Percentiles rank a stretch among this genome's conserved stretches.
phyloP scores from a whole-genome alignment of 1,139 yeast genomes.

The Lodderomyces jiufengensis region DNA sequence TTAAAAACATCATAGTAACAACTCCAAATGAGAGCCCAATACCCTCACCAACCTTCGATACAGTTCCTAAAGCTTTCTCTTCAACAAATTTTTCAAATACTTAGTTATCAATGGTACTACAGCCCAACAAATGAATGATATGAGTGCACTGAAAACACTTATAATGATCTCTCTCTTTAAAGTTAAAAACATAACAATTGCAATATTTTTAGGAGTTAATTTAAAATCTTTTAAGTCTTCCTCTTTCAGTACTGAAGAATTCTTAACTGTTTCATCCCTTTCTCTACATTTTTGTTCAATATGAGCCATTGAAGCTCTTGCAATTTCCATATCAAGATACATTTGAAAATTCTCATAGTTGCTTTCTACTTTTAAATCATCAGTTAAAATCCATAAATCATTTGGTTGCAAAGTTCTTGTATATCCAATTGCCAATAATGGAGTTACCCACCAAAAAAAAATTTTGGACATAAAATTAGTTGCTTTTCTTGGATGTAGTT shows the following conservation, averaged over 20 bases:
- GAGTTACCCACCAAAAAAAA: constrained; percentile 59
- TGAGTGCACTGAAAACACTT: constrained; percentile 19
- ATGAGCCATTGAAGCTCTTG: constrained; percentile 22
- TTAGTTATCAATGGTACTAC: constrained; percentile 29
- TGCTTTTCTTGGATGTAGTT: constrained; percentile 31
- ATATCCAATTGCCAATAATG: constrained; percentile 61
- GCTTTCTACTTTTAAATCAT: constrained; percentile 48
- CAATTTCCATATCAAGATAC: constrained; percentile 34
- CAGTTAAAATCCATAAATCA: constrained; percentile 56
- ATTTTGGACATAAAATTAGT: constrained; percentile 30
- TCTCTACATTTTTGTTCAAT: constrained; percentile 21
- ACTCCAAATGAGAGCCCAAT: constrained; percentile 38
- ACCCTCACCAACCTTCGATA: constrained; percentile 25
- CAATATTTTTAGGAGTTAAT: constrained; percentile 15
- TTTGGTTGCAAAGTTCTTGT: constrained; percentile 60
- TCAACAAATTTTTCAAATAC: constrained; percentile 29
- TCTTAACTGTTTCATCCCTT: constrained; percentile 23
- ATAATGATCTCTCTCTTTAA: constrained; percentile 25
- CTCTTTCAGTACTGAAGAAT: constrained; percentile 19
- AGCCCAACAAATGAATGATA: constrained; percentile 18
- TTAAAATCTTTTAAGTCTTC: constrained; percentile 27
- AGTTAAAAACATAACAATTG: constrained; percentile 23
- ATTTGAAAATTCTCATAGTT: constrained; percentile 29
- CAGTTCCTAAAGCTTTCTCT: constrained; percentile 20
- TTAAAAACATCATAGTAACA: constrained; percentile 21